Percentiles rank a stretch among this genome's conserved stretches.
phyloP scores from a whole-genome alignment of 164 flowering plant species.

The Piper longum region DNA sequence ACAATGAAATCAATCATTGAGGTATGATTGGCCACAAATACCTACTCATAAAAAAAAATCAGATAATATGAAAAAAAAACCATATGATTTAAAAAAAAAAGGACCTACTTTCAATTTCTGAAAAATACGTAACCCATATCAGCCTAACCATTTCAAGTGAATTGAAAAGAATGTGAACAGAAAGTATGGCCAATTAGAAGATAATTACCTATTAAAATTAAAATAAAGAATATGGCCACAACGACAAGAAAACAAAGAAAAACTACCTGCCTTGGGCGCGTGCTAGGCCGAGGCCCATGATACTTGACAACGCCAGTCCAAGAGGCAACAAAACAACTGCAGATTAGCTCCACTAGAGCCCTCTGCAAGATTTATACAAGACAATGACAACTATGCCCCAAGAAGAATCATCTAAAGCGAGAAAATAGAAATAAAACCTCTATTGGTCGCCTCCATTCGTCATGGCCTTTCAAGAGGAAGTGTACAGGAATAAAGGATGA shows the following conservation, averaged over 20 bases:
- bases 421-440: slow-evolving; percentile 38
- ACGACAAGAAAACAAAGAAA: neutral
- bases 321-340: slow-evolving; percentile 96
- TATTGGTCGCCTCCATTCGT: slow-evolving; percentile 53
- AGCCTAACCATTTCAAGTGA: too few relatives aligned
- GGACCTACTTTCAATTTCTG: too few relatives aligned
- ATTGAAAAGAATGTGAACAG: neutral
- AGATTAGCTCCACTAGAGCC: slow-evolving; percentile 73
- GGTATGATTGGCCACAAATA: slow-evolving; percentile 94
- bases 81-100: too few relatives aligned
- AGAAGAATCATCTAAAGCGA: neutral
- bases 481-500: slow-evolving; percentile 72
- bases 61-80: neutral
- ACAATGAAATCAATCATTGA: slow-evolving; percentile 97
- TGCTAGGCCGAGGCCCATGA: slow-evolving; percentile 96
- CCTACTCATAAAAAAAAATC: slow-evolving; percentile 35
- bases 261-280: slow-evolving; percentile 72
- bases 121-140: too few relatives aligned
- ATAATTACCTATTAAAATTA: neutral
- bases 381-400: neutral
- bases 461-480: slow-evolving; percentile 52
- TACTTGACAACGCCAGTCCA: slow-evolving; percentile 99
- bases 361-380: slow-evolving; percentile 31
- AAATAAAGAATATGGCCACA: neutral
- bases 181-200: neutral